Evolutionary conservation across 352 stramenopile species (phyloP).

Genomic region (Pythium monospermum): DNA sequence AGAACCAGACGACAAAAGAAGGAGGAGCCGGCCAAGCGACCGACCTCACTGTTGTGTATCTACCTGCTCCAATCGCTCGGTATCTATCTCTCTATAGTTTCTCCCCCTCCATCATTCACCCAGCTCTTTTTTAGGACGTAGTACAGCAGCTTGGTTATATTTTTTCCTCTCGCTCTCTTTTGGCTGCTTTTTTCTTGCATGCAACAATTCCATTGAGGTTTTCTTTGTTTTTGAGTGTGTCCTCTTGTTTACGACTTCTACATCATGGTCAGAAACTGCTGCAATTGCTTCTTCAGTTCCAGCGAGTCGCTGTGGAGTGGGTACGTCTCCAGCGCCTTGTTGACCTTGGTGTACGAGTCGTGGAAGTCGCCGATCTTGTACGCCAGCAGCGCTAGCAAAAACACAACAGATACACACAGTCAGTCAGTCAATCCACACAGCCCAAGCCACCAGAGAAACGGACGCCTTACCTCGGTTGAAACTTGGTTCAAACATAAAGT

Average conservation of each 20-base stretch:
- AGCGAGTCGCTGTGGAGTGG: conserved; percentile 81
- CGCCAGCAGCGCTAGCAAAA: conserved; percentile 66
- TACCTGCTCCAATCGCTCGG: too few relatives aligned
- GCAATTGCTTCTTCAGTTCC: conserved; percentile 86
- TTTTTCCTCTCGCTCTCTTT: not conserved
- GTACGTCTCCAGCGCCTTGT: conserved; percentile 75
- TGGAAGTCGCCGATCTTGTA: conserved; percentile 92
- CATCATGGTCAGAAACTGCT: conserved; percentile 80
- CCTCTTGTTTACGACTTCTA: conserved; percentile 15
- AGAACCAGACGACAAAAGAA: too few relatives aligned
- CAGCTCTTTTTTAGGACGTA: too few relatives aligned
- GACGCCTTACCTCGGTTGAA: conserved; percentile 77
- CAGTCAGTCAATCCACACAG: not conserved
- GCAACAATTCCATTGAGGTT: not conserved
- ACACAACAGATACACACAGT: not conserved
- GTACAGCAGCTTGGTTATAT: conserved; percentile 7
- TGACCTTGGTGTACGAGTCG: conserved; percentile 84
- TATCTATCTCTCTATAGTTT: conserved; percentile 12
- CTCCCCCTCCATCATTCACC: too few relatives aligned
- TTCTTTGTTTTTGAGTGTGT: not conserved
- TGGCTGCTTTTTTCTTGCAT: conserved; percentile 1
- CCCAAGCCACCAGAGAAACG: not conserved
- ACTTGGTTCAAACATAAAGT: conserved; percentile 89
- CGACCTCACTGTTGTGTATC: too few relatives aligned
- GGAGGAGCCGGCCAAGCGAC: too few relatives aligned